Conservation (phyloP, 257 asterid genomes). For the Rhazya stricta region DNA sequence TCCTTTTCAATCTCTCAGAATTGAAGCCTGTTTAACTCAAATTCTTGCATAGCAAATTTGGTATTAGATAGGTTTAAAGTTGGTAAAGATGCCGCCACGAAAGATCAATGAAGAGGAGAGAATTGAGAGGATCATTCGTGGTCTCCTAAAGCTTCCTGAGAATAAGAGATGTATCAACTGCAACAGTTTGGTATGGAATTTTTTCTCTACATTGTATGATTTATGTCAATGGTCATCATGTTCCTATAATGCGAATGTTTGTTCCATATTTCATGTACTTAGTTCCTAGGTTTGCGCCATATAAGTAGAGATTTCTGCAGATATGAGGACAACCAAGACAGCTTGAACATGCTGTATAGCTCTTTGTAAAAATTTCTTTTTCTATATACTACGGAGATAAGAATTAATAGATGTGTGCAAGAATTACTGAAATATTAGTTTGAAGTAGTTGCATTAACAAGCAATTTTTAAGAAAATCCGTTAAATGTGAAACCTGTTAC, state of each 20-base stretch:
- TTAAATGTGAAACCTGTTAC: not conserved
- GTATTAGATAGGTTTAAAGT: conserved; percentile 7
- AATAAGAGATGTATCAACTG: conserved; percentile 84
- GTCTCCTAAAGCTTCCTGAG: conserved; percentile 66
- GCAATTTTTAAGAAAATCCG: not conserved
- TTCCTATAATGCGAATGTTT: not conserved
- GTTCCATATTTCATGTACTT: not conserved
- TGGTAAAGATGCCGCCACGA: conserved; percentile 47
- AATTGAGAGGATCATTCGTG: conserved; percentile 62
- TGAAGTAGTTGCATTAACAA: not conserved
- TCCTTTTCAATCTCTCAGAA: not conserved
- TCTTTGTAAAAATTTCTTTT: not conserved
- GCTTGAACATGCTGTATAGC: not conserved
- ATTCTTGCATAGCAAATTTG: not conserved
- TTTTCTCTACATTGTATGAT: not conserved
- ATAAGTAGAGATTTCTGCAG: not conserved
- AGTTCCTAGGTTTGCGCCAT: not conserved
- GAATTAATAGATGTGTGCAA: not conserved
- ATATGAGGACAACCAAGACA: not conserved
- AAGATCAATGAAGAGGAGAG: conserved; percentile 57
- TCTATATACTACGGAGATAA: not conserved
- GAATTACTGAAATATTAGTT: not conserved
- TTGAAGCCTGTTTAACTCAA: not conserved
- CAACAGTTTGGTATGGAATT: conserved; percentile 56
- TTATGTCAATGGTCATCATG: not conserved